These are phyloP conservation scores for Rhodotorula sp. DNA, from an alignment of 1,284 basidiomycete species.

Conservation along the genomic window DNA sequence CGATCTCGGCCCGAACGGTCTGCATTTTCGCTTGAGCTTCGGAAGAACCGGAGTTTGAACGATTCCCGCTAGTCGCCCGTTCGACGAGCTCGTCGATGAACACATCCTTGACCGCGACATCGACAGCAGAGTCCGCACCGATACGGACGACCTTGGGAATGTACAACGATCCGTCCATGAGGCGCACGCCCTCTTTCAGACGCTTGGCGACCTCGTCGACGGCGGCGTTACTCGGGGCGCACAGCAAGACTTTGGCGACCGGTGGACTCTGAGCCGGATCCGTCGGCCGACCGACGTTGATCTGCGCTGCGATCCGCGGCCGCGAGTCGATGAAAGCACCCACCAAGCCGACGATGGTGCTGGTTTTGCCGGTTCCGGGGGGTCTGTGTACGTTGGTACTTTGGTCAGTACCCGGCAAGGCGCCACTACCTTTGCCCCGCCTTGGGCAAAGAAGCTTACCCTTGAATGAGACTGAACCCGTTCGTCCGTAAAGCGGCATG, in stretches of 20 bases:
- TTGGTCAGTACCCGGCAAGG: background rate
- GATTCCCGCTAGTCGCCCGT: constrained; percentile 54
- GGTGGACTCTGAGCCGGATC: constrained; percentile 50
- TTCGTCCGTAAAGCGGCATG: constrained; percentile 66
- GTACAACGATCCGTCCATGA: constrained; percentile 59
- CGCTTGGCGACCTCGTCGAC: constrained; percentile 94
- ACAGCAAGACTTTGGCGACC: constrained; percentile 75
- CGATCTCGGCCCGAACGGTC: constrained; percentile 57
- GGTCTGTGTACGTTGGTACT: too few relatives aligned
- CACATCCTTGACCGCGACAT: constrained; percentile 77
- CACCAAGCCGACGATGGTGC: constrained; percentile 93
- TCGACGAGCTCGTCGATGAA: constrained; percentile 84
- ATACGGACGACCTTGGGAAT: constrained; percentile 82
- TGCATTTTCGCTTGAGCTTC: constrained; percentile 54
- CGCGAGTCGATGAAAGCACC: constrained; percentile 65
- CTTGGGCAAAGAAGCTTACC: constrained; percentile 57
- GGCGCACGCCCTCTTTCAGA: constrained; percentile 72
- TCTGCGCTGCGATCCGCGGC: constrained; percentile 28
- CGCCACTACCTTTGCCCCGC: background rate
- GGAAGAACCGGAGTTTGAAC: constrained; percentile 46
- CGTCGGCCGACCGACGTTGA: constrained; percentile 29
- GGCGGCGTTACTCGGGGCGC: constrained; percentile 97
- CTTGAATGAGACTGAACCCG: constrained; percentile 93
- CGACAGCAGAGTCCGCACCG: constrained; percentile 76
- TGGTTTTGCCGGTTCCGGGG: constrained; percentile 98